These are phyloP conservation scores for Podospora pseudoanserina DNA, from an alignment of 495 filamentous ascomycete species.

Conservation along the genomic window DNA sequence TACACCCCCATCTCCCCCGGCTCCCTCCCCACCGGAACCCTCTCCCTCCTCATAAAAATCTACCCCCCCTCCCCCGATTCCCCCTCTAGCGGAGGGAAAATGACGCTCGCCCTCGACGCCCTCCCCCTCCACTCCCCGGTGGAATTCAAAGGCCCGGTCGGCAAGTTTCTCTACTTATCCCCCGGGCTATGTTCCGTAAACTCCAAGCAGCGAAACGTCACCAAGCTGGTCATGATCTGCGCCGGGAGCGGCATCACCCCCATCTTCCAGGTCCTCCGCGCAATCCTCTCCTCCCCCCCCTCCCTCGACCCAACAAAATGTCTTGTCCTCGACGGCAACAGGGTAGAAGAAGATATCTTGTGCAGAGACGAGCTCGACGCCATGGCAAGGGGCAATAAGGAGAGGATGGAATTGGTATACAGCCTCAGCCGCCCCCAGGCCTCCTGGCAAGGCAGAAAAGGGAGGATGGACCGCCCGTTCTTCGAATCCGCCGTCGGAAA, in stretches of 20 bases:
- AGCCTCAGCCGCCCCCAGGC: constrained; percentile 63
- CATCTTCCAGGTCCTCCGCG: constrained; percentile 82
- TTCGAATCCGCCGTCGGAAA: constrained; percentile 57
- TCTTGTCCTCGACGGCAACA: constrained; percentile 75
- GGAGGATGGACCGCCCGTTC: constrained; percentile 62
- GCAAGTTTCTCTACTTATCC: constrained; percentile 79
- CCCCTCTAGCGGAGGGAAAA: constrained; percentile 60
- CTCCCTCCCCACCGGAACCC: constrained; percentile 50
- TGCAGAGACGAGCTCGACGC: constrained; percentile 71
- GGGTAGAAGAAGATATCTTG: constrained; percentile 78
- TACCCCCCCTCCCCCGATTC: constrained; percentile 58
- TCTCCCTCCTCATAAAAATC: constrained; percentile 80
- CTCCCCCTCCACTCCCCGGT: constrained; percentile 66
- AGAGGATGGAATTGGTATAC: constrained; percentile 66
- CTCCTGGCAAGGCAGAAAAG: constrained; percentile 66
- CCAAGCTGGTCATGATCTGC: constrained; percentile 82
- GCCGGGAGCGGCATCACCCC: constrained; percentile 89
- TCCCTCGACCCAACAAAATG: constrained; percentile 47
- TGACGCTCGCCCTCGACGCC: constrained; percentile 77
- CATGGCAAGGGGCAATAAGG: constrained; percentile 48
- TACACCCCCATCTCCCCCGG: constrained; percentile 84
- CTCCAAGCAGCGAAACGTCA: constrained; percentile 55
- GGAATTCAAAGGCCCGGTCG: constrained; percentile 89
- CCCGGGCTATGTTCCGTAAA: constrained; percentile 61
- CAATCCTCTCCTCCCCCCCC: constrained; percentile 50